Conservation (phyloP, 169 alveolate species). For the Plasmodium chabaudi region DNA sequence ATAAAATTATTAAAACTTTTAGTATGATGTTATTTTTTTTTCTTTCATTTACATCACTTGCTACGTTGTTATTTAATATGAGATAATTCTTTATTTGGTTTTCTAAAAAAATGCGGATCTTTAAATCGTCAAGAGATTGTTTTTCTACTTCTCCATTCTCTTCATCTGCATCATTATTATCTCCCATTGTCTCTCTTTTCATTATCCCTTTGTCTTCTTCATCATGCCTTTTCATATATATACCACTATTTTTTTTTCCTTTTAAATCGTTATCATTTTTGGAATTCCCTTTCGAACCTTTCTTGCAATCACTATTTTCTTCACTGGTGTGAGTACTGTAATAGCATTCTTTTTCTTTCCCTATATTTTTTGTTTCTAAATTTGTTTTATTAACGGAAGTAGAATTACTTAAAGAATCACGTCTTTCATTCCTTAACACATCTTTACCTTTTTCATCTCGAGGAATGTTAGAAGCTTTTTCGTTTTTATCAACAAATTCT, state of each 20-base stretch:
- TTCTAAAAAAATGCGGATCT: slow-evolving; percentile 22
- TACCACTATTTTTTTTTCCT: neutral
- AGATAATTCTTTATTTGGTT: slow-evolving; percentile 36
- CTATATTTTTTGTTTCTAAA: neutral
- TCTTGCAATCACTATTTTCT: neutral
- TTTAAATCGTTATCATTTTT: neutral
- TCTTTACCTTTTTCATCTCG: neutral
- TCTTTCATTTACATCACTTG: slow-evolving; percentile 65
- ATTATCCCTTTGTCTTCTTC: neutral
- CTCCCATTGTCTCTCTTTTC: neutral
- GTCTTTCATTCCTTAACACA: neutral
- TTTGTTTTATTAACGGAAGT: neutral
- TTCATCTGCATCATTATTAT: neutral
- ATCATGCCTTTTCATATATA: neutral
- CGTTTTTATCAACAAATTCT: neutral
- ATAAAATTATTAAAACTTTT: slow-evolving; percentile 46
- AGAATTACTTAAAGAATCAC: neutral
- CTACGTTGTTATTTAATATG: slow-evolving; percentile 36
- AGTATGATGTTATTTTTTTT: slow-evolving; percentile 64
- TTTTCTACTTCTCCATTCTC: slow-evolving; percentile 3
- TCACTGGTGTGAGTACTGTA: neutral
- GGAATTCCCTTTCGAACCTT: neutral
- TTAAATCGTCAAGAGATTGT: neutral
- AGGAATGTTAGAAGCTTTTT: neutral
- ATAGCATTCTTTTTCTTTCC: neutral